Percentiles rank a stretch among this genome's conserved stretches.
Conservation (phyloP, 345 rosid genomes). For the Jatropha curcas region DNA sequence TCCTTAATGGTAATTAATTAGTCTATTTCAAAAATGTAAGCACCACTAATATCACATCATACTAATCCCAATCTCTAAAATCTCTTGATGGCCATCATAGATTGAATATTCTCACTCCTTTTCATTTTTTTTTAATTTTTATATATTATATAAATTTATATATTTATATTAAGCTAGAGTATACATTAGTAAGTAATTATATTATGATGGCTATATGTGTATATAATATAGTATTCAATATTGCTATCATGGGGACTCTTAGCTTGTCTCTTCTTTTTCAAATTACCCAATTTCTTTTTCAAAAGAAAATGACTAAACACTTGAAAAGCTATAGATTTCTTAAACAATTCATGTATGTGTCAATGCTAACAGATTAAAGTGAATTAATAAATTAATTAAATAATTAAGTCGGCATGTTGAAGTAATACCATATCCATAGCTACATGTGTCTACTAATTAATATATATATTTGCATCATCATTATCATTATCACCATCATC, state of each 20-base stretch:
- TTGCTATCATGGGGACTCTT: constrained; percentile 18
- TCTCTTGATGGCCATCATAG: constrained; percentile 2
- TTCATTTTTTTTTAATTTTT: neutral
- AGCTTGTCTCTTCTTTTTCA: constrained; percentile 33
- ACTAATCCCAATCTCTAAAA: constrained; percentile 7
- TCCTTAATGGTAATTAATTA: constrained; percentile 30
- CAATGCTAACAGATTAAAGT: constrained; percentile 9
- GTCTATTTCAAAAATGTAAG: constrained; percentile 16
- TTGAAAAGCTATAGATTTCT: constrained; percentile 17
- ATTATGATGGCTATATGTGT: neutral
- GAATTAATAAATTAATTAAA: constrained; percentile 18
- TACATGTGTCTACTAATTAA: too few relatives aligned
- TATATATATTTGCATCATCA: constrained; percentile 14
- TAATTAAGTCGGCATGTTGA: neutral
- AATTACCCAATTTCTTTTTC: constrained; percentile 19
- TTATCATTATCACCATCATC: constrained; percentile 10
- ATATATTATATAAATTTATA: neutral
- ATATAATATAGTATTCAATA: constrained; percentile 12
- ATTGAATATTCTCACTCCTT: constrained; percentile 11
- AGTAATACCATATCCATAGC: neutral
- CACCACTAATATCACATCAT: constrained; percentile 38
- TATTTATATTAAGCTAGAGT: neutral
- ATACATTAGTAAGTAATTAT: neutral
- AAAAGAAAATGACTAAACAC: constrained; percentile 25
- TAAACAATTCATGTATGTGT: constrained; percentile 4